Evolutionary conservation across 768 basidiomycete genomes (phyloP), one percentile per base, ranked within the genome.

Genomic region (Paxillus ammoniavirescens): DNA sequence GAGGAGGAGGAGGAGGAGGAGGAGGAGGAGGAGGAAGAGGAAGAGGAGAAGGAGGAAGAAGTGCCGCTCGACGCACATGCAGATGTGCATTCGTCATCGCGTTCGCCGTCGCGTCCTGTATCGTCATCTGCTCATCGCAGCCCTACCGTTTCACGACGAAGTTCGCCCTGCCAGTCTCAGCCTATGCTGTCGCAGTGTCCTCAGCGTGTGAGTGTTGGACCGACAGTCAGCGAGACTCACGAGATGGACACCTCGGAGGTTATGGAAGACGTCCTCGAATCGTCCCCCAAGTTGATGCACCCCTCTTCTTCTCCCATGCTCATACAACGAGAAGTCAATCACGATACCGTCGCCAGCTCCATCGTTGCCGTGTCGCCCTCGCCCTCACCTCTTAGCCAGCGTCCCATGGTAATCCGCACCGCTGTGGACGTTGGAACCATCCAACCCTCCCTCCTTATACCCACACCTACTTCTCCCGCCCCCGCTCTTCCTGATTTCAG

Each of bases 401-500:
- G 48, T 28, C 57, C 47, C 15, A 64, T 67, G 55, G 59, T 61
- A 33, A 62, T 62, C 18, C 62, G 61, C 46, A 63, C 65, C 5
- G 61, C 66, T 15, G 59, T 68, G 12, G 71, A 73, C 42, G 61
- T 68, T 31, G 33, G 49, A n/a, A 58, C 63, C 36, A 51, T 60
- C 12, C 66, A 64, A 38, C 58, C 65, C 10, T 61, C 67, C 18
- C 61, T 72, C 14, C 65, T 69, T 47, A 73, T 75, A 46, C 72
- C 72, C 13, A 71, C 70, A 4, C 72, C 72, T 13, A 64, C 74
- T 12, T 67, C 72, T 28, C 72, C 73, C n/a, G 63, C 64, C 1
- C 61, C 61, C 30, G 55, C 59, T 8, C 47, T 63, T n/a, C 66
- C 71, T 21, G 59, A 63, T 28, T 73, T 71, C 45, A 64, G 62